phyloP scores from a whole-genome alignment of 2,329 filamentous ascomycete genomes.

The Colletotrichum sp. region DNA sequence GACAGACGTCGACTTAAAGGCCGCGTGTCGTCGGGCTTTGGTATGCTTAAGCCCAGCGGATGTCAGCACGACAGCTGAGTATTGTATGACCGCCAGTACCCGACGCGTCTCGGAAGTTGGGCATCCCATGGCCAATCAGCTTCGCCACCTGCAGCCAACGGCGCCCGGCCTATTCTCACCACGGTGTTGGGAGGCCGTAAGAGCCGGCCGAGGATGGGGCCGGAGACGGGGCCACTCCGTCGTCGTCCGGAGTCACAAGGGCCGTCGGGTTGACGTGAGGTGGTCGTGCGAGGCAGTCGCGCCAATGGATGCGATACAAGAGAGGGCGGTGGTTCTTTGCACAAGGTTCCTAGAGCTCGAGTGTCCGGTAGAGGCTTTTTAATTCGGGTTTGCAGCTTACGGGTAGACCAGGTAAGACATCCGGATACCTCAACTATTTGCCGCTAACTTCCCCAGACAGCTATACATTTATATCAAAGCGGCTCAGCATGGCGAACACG shows the following conservation, averaged over 20 bases:
- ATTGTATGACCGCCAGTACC: constrained; percentile 11
- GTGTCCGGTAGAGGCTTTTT: neutral
- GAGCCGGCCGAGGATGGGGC: neutral
- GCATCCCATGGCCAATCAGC: constrained; percentile 30
- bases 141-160: neutral
- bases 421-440: neutral
- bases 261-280: too few species aligned
- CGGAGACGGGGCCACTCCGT: neutral
- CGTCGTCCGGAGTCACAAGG: neutral
- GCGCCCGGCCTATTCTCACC: neutral
- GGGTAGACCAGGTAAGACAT: neutral
- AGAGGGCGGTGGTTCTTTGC: neutral
- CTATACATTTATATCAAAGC: neutral
- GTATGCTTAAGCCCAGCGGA: neutral
- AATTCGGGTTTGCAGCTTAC: neutral
- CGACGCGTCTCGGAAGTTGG: constrained; percentile 31
- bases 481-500: constrained; percentile 10
- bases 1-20: neutral
- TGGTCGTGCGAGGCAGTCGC: neutral
- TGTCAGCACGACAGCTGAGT: neutral
- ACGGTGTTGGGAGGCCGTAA: neutral
- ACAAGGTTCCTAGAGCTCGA: neutral
- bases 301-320: neutral
- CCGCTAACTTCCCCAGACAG: neutral
- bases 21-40: neutral